Evolutionary conservation across 192 early-diverging fungal species (phyloP).

Genomic region (Gamsiella multidivaricata): DNA sequence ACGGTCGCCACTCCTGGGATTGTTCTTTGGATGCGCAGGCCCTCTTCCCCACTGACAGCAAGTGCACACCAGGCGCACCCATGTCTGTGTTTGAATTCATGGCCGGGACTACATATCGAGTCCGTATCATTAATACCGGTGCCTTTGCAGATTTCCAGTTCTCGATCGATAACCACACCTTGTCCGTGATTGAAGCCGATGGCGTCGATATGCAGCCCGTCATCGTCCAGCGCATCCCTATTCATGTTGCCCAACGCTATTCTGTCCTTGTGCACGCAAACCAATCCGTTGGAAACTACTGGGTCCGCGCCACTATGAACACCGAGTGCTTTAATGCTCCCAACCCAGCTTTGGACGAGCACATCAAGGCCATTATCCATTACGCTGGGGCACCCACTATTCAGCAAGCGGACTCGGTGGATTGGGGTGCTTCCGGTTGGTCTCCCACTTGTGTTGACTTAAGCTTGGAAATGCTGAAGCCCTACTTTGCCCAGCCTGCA

Average conservation of each 20-base stretch:
- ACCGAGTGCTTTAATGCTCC: constrained; percentile 44
- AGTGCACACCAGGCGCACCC: constrained; percentile 18
- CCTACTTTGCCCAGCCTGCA: constrained; percentile 6
- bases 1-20: constrained; percentile 23
- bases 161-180: constrained; percentile 56
- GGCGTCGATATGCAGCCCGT: constrained; percentile 46
- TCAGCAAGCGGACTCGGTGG: constrained; percentile 17
- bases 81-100: constrained; percentile 36
- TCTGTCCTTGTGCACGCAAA: constrained; percentile 60
- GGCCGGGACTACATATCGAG: constrained; percentile 32
- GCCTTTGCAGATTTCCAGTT: constrained; percentile 47
- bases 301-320: constrained; percentile 53
- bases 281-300: constrained; percentile 54
- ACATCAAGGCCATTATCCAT: constrained; percentile 38
- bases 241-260: constrained; percentile 59
- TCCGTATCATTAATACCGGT: constrained; percentile 53
- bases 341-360: constrained; percentile 31
- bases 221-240: constrained; percentile 39
- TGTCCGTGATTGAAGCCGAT: constrained; percentile 57
- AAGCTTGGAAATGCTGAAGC: constrained; percentile 29
- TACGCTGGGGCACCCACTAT: constrained; percentile 53
- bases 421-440: constrained; percentile 27
- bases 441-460: constrained; percentile 23
- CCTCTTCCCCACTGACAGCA: constrained; percentile 18
- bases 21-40: constrained; percentile 25